Percentiles rank a stretch among this genome's conserved stretches.
These are phyloP conservation scores for Metahyphopichia silvanorum DNA, from an alignment of 805 yeast species.

Conservation along the genomic window DNA sequence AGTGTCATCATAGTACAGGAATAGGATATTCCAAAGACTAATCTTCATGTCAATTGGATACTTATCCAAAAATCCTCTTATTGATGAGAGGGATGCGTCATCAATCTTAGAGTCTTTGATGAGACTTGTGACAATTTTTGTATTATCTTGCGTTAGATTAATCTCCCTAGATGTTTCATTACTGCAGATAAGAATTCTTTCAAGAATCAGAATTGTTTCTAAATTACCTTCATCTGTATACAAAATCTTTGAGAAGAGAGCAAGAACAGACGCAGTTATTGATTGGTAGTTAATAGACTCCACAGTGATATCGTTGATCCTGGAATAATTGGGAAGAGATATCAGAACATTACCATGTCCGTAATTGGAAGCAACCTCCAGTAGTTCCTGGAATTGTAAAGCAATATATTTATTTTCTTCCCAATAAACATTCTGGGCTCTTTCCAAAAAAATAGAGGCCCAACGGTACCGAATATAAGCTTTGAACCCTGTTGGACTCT, in stretches of 20 bases:
- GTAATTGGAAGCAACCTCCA: constrained; percentile 6
- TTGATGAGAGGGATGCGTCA: constrained; percentile 33
- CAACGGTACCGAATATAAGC: constrained; percentile 24
- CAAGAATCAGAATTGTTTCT: constrained; percentile 41
- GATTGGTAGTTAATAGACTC: constrained; percentile 55
- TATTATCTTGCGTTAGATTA: constrained; percentile 8
- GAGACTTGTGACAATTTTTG: constrained; percentile 10
- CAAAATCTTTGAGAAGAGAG: constrained; percentile 57
- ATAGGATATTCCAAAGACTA: constrained; percentile 71
- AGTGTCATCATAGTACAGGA: constrained; percentile 47
- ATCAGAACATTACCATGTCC: constrained; percentile 22
- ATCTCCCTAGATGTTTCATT: constrained; percentile 6
- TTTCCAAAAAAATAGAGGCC: constrained; percentile 29
- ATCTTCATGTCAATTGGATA: constrained; percentile 67
- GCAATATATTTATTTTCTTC: constrained; percentile 25
- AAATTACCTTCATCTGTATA: constrained; percentile 25
- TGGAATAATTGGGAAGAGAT: constrained; percentile 53
- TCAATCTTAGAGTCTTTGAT: constrained; percentile 3
- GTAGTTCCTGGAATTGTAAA: constrained; percentile 15
- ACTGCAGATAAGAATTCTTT: constrained; percentile 37
- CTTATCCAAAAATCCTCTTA: constrained; percentile 55
- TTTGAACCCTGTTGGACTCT: constrained; percentile 3
- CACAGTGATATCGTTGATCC: constrained; percentile 54
- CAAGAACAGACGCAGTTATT: constrained; percentile 68
- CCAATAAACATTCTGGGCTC: constrained; percentile 26